phyloP scores from a whole-genome alignment of 371 early-diverging fungal species.

The Lichtheimia corymbifera region DNA sequence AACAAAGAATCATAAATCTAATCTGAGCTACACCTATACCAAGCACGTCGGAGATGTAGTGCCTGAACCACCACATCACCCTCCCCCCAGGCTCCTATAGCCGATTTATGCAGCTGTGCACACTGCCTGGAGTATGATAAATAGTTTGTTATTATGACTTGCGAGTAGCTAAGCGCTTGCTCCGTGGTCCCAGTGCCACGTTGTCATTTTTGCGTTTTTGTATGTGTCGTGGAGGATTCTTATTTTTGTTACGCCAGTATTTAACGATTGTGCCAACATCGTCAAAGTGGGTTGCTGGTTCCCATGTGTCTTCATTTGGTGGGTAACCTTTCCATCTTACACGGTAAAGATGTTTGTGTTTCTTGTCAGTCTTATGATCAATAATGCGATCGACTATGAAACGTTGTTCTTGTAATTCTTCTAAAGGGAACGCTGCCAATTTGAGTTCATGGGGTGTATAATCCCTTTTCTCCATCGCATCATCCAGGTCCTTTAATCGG shows the following conservation, averaged over 20 bases:
- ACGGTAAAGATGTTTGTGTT: conserved; percentile 10
- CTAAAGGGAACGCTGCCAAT: neutral
- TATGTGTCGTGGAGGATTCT: neutral
- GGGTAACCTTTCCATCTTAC: conserved; percentile 26
- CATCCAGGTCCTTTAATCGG: conserved; percentile 4
- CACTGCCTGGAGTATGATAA: too few species aligned
- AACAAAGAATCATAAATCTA: too few species aligned
- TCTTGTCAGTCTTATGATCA: conserved; percentile 4
- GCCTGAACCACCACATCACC: too few species aligned
- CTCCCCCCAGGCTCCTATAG: too few species aligned
- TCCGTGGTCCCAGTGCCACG: too few species aligned
- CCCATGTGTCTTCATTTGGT: conserved; percentile 26
- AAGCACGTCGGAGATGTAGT: too few species aligned
- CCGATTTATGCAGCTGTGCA: too few species aligned
- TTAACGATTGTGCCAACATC: conserved; percentile 18
- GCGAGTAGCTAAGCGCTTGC: too few species aligned
- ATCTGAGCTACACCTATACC: too few species aligned
- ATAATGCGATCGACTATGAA: conserved; percentile 6
- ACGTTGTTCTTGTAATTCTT: neutral
- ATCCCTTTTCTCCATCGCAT: neutral
- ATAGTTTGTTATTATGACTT: too few species aligned
- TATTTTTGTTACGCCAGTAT: conserved; percentile 5
- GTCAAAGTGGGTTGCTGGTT: conserved; percentile 19
- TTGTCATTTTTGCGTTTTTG: neutral
- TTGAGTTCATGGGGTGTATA: conserved; percentile 6